A percentile compares a stretch with the other conserved stretches of the same genome.
These are phyloP conservation scores for Alternaria sp. DNA, from an alignment of 2,329 filamentous ascomycete species.

Conservation along the genomic window DNA sequence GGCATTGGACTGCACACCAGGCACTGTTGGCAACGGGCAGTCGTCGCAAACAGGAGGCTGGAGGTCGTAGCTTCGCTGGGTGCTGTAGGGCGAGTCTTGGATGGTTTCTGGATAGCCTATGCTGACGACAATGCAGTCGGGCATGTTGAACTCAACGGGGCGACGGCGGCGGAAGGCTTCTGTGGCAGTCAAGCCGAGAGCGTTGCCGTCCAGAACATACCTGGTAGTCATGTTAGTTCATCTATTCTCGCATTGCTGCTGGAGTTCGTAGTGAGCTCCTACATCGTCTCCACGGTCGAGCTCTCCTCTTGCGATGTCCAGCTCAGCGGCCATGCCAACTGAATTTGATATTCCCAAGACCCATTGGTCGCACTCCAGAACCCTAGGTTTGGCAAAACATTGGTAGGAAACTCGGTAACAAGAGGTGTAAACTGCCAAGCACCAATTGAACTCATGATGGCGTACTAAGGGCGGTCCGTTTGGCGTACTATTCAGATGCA, in stretches of 20 bases:
- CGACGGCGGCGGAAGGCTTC: conserved; percentile 43
- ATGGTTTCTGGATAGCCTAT: conserved; percentile 44
- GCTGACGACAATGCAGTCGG: conserved; percentile 44
- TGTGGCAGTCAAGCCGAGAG: conserved; percentile 38
- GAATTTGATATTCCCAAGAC: conserved; percentile 47
- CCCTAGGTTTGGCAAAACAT: conserved; percentile 40
- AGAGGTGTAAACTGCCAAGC: conserved; percentile 44
- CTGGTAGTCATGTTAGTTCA: conserved; percentile 27
- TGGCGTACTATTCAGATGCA: conserved; percentile 6
- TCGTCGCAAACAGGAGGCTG: conserved; percentile 44
- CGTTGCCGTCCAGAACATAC: conserved; percentile 48
- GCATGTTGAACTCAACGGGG: conserved; percentile 43
- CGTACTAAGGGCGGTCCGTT: background rate
- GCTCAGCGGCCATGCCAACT: conserved; percentile 46
- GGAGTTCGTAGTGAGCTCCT: conserved; percentile 14
- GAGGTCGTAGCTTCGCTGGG: conserved; percentile 37
- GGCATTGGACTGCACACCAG: conserved; percentile 55
- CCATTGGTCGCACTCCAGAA: conserved; percentile 47
- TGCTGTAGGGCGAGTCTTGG: conserved; percentile 43
- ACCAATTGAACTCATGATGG: conserved; percentile 33
- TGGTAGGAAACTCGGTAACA: conserved; percentile 33
- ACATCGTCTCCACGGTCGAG: conserved; percentile 45
- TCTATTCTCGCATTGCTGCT: background rate
- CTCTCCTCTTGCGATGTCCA: conserved; percentile 39
- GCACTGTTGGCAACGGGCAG: conserved; percentile 35